Conservation (phyloP, 176 grass and related monocot genomes). For the Aegilops bicornis region DNA sequence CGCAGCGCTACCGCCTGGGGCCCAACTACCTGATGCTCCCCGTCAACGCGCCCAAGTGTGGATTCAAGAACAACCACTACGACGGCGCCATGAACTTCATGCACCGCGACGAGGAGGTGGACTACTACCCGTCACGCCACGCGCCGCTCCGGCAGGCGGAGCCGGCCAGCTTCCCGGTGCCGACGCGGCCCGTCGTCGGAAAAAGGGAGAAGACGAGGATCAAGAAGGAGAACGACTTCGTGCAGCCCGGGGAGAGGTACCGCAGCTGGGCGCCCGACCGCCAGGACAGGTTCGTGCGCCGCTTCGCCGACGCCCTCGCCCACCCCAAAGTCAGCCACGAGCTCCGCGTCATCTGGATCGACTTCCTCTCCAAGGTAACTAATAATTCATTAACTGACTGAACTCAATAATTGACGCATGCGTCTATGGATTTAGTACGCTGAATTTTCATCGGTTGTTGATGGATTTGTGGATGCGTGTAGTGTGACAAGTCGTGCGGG, state of each 20-base stretch:
- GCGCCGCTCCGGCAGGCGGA: conserved; percentile 59
- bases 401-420: no score
- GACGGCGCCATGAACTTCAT: conserved; percentile 98
- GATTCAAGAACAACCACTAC: conserved; percentile 88
- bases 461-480: not conserved
- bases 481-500: conserved; percentile 76
- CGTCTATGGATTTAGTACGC: no score
- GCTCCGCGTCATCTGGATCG: conserved; percentile 65
- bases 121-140: conserved; percentile 89
- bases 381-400: not conserved
- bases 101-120: conserved; percentile 97
- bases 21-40: conserved; percentile 94
- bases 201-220: conserved; percentile 60
- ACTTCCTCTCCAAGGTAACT: conserved; percentile 58
- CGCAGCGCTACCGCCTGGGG: conserved; percentile 73
- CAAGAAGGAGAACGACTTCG: conserved; percentile 78
- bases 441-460: not conserved
- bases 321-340: conserved; percentile 86
- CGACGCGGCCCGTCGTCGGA: conserved; percentile 35
- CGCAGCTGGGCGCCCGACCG: conserved; percentile 65
- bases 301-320: conserved; percentile 37
- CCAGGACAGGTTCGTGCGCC: conserved; percentile 63
- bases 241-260: conserved; percentile 84
- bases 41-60: conserved; percentile 77
- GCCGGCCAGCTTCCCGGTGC: conserved; percentile 11